Conservation (phyloP, 768 basidiomycete genomes). For the Mycena kentingensis region DNA sequence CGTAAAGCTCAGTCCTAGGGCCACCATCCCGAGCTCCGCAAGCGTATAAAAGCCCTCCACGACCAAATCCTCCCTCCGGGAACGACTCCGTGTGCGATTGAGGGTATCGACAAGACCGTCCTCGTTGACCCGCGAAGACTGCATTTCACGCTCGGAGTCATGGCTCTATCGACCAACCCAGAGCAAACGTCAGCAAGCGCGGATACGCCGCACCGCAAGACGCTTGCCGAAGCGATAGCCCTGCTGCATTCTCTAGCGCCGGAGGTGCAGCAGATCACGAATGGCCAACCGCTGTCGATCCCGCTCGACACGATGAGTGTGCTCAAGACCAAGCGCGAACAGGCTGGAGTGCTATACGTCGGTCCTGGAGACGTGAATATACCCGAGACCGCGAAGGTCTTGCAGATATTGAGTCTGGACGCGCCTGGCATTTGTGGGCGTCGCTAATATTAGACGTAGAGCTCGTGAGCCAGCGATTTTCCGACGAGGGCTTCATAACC, state of each 20-base stretch:
- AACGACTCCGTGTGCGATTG: slow-evolving; percentile 33
- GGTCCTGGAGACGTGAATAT: slow-evolving; percentile 45
- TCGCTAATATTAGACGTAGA: too few species aligned
- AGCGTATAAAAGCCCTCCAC: slow-evolving; percentile 41
- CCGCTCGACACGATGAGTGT: slow-evolving; percentile 52
- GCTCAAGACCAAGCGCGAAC: slow-evolving; percentile 38
- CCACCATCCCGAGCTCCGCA: slow-evolving; percentile 42
- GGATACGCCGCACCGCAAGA: slow-evolving; percentile 22
- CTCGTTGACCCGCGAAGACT: slow-evolving; percentile 59
- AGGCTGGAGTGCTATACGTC: slow-evolving; percentile 58
- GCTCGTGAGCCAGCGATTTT: slow-evolving; percentile 15
- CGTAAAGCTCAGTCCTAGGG: slow-evolving; percentile 29
- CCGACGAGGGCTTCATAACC: slow-evolving; percentile 19
- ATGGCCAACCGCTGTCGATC: slow-evolving; percentile 12
- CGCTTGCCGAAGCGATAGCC: slow-evolving; percentile 42
- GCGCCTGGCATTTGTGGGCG: too few species aligned
- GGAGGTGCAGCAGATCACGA: slow-evolving; percentile 43
- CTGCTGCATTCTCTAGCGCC: slow-evolving; percentile 47
- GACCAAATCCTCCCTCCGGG: slow-evolving; percentile 40
- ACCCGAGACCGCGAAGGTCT: slow-evolving; percentile 18
- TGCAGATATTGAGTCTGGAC: slow-evolving; percentile 11
- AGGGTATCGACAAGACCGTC: slow-evolving; percentile 63
- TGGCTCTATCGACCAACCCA: slow-evolving; percentile 50
- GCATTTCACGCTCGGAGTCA: slow-evolving; percentile 76
- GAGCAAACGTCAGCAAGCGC: background rate